These are phyloP conservation scores for Mesembryanthemum crystallinum DNA, from an alignment of 148 eudicot genomes.

Conservation along the genomic window DNA sequence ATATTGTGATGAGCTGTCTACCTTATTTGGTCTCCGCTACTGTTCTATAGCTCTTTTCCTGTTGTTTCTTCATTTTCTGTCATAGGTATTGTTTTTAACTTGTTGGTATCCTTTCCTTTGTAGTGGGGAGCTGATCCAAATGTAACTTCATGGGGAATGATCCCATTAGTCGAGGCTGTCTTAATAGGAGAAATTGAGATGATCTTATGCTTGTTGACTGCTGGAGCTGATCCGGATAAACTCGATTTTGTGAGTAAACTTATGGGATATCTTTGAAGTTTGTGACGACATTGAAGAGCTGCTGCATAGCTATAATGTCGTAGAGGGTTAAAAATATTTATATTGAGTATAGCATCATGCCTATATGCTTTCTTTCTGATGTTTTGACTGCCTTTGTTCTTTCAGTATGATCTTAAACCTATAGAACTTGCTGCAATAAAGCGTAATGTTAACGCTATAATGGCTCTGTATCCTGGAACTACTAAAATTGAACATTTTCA, in stretches of 20 bases:
- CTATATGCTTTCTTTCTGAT: not conserved
- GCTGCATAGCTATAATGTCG: not conserved
- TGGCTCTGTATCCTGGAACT: slow-evolving; percentile 11
- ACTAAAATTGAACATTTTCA: not conserved
- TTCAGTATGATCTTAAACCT: slow-evolving; percentile 19
- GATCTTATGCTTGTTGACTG: not conserved
- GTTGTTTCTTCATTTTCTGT: too few relatives aligned
- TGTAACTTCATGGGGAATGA: slow-evolving; percentile 1
- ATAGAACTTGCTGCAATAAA: slow-evolving; percentile 14
- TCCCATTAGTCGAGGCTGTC: slow-evolving; percentile 12
- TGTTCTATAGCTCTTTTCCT: too few relatives aligned
- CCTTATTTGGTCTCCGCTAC: too few relatives aligned
- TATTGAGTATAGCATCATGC: not conserved
- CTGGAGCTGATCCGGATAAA: slow-evolving; percentile 11
- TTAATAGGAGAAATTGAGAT: slow-evolving; percentile 12
- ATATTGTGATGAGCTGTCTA: too few relatives aligned
- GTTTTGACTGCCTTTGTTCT: not conserved
- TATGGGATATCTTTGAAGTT: not conserved
- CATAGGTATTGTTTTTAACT: too few relatives aligned
- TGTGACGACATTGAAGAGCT: not conserved
- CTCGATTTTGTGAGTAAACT: slow-evolving; percentile 19
- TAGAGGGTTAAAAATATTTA: not conserved
- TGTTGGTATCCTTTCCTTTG: not conserved
- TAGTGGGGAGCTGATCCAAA: slow-evolving; percentile 24
- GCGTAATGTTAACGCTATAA: not conserved